Percentiles rank a stretch among this genome's conserved stretches.
phyloP scores from a whole-genome alignment of 1,284 basidiomycete genomes.

The Cystobasidium pallidum region DNA sequence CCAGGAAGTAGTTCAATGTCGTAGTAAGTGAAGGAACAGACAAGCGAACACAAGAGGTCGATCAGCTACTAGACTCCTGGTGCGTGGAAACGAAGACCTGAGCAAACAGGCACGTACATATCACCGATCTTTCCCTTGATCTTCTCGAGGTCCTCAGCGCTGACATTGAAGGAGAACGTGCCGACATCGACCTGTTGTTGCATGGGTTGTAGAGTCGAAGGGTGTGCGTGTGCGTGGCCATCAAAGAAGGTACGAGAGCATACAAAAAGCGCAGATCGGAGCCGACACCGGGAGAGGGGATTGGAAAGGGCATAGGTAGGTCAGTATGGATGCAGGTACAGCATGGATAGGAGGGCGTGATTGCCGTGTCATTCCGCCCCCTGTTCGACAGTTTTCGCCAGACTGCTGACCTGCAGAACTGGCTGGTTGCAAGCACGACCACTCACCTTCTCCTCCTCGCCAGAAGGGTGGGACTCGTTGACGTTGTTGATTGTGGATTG shows the following conservation, averaged over 20 bases:
- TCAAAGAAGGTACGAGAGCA: conserved; percentile 24
- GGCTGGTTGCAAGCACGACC: neutral
- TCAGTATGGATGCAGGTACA: neutral
- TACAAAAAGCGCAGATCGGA: neutral
- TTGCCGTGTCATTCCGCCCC: neutral
- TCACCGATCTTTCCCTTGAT: conserved; percentile 42
- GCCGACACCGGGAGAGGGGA: neutral
- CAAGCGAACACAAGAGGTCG: neutral
- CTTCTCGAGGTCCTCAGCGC: conserved; percentile 12
- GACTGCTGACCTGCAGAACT: neutral
- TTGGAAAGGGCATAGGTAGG: neutral
- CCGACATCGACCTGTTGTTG: conserved; percentile 34
- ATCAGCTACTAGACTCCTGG: conserved; percentile 1
- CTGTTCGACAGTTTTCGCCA: neutral
- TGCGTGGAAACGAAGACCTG: neutral
- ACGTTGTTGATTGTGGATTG: conserved; percentile 5
- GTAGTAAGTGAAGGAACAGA: neutral
- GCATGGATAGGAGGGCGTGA: neutral
- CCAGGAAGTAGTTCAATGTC: neutral
- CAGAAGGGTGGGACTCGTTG: conserved; percentile 7
- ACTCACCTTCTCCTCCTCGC: conserved; percentile 34
- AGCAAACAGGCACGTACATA: conserved; percentile 15
- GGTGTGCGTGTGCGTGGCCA: neutral
- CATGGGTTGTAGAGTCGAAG: neutral
- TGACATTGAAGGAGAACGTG: conserved; percentile 26